These are phyloP conservation scores for Backusella liffmaniae DNA, from an alignment of 192 early-diverging fungal species.

Conservation along the genomic window DNA sequence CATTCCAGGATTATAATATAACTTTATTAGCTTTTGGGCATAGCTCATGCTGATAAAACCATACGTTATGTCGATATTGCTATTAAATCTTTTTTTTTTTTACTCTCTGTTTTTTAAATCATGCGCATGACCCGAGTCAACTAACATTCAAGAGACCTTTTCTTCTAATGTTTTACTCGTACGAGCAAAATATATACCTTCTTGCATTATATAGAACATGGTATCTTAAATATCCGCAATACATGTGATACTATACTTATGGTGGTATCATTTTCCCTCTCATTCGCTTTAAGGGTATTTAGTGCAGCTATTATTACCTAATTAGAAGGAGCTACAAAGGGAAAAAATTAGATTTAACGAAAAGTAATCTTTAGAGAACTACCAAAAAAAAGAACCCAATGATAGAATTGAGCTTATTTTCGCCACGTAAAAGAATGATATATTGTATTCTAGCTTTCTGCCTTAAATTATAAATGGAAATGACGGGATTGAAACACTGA, in stretches of 20 bases:
- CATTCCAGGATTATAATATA: not conserved
- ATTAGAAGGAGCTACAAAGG: not conserved
- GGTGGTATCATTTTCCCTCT: not conserved
- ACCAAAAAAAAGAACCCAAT: not conserved
- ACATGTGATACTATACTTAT: not conserved
- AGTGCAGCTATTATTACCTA: not conserved
- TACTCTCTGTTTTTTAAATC: not conserved
- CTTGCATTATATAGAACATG: not conserved
- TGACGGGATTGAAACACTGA: not conserved
- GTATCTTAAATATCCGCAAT: not conserved
- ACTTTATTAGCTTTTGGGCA: not conserved
- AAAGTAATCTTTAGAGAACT: no score
- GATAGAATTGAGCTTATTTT: not conserved
- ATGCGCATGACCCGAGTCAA: not conserved
- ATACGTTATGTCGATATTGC: not conserved
- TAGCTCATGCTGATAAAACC: not conserved
- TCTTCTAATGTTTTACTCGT: not conserved
- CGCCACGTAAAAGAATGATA: not conserved
- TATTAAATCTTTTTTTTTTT: not conserved
- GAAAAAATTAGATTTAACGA: not conserved
- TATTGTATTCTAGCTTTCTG: not conserved
- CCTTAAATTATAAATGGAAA: not conserved
- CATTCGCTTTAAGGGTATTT: not conserved
- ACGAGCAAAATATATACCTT: not conserved
- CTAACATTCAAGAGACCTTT: not conserved